Evolutionary conservation across 768 basidiomycete genomes (phyloP), one percentile per base, ranked within the genome.

Genomic region (Phaeolepiota aurea): DNA sequence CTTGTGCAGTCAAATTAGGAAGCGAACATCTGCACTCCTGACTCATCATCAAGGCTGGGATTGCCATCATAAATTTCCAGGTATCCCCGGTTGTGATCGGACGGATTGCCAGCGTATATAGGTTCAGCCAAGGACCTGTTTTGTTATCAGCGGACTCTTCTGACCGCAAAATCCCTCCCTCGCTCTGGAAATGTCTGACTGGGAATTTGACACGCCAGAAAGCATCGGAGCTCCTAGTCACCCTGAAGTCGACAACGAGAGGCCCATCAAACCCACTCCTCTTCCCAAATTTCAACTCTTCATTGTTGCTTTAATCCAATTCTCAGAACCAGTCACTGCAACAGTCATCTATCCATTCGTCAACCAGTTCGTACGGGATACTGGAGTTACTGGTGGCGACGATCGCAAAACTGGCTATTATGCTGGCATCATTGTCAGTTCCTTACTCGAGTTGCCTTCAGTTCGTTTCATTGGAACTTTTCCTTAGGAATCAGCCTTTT

Each of bases 311-410:
- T 45, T 66, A 39, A 58, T 71, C 31, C 68, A 70, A 48, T 53
- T 68, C 14, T 52, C 66, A 14, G 71, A 73, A 46, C 69, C 70
- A 5, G 55, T 71, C 5, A 65, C 68, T 7, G 60, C 59, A 3
- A 58, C 62, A 1, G 70, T 71, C 14, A 63, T 72, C 20, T 68
- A 70, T 42, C 71, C 70, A 2, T 72, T 74, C 46, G 57, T 70
- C 23, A 65, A 63, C 36, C 63, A 72, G 39, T 61, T 71, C 23
- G 61, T 74, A 32, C 55, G 64, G 32, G 61, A 66, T n/a, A 66
- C 65, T 5, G 68, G 67, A 0, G 56, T 72, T 5, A 71, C 65
- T 5, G 48, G 55, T 3, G 68, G 69, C 3, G 66, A 72, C 40
- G 71, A 71, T 43, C 56, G 51, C 2, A 66, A 59, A 40, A 69